Evolutionary conservation across 768 basidiomycete species (phyloP).

Genomic region (Russula sp.): DNA sequence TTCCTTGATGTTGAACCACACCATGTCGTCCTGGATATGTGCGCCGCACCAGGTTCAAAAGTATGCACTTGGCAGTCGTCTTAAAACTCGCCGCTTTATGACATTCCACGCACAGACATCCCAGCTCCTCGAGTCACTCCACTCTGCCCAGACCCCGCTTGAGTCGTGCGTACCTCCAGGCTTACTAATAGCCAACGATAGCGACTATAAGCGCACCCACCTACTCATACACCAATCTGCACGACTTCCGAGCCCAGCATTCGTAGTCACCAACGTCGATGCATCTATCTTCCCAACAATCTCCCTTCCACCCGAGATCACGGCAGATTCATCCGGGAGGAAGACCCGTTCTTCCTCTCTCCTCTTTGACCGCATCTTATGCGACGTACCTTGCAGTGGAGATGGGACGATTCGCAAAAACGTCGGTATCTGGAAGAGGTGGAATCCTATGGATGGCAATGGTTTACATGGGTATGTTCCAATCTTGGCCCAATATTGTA

Average conservation of each 20-base stretch:
- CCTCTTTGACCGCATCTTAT: slow-evolving; percentile 87
- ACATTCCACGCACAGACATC: slow-evolving; percentile 53
- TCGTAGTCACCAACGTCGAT: slow-evolving; percentile 95
- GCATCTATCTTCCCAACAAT: slow-evolving; percentile 79
- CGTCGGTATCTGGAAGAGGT: slow-evolving; percentile 87
- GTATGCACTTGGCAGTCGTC: slow-evolving; percentile 31
- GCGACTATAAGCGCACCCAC: slow-evolving; percentile 88
- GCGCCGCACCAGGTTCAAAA: slow-evolving; percentile 97
- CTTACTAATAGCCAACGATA: slow-evolving; percentile 91
- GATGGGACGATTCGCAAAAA: slow-evolving; percentile 97
- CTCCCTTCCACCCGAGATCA: slow-evolving; percentile 34
- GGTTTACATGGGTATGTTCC: slow-evolving; percentile 72
- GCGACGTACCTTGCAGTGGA: slow-evolving; percentile 96
- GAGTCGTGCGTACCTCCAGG: slow-evolving; percentile 70
- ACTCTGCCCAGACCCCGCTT: slow-evolving; percentile 62
- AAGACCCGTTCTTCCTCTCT: slow-evolving; percentile 37
- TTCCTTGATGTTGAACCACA: slow-evolving; percentile 92
- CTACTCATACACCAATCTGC: slow-evolving; percentile 97
- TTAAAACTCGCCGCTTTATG: background rate
- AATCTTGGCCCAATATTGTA: background rate
- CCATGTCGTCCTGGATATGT: slow-evolving; percentile 95
- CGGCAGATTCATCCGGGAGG: slow-evolving; percentile 29
- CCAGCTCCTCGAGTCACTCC: slow-evolving; percentile 92
- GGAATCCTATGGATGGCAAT: slow-evolving; percentile 85
- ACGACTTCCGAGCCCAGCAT: slow-evolving; percentile 80